A percentile compares a stretch with the other conserved stretches of the same genome.
phyloP scores from a whole-genome alignment of 176 grass and related monocot genomes.

The Bothriochloa decipiens region DNA sequence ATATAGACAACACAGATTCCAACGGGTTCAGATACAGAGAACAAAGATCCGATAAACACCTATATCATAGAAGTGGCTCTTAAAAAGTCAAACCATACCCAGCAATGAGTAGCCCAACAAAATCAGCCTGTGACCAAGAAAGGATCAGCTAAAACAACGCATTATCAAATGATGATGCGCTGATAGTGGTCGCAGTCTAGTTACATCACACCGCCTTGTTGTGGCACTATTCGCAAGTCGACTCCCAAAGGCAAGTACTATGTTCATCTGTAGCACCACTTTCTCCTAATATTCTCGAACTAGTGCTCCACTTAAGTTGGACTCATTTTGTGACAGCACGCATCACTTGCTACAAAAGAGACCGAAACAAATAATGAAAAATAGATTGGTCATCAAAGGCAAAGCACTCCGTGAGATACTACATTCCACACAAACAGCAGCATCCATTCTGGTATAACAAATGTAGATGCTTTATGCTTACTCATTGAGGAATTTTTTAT shows the following conservation, averaged over 20 bases:
- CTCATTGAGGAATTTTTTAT: constrained; percentile 24
- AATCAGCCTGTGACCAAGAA: constrained; percentile 1
- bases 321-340: constrained; percentile 15
- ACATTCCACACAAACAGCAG: not conserved
- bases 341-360: not conserved
- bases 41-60: not conserved
- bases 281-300: constrained; percentile 32
- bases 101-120: not conserved
- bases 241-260: constrained; percentile 9
- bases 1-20: not conserved
- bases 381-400: not conserved
- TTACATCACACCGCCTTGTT: constrained; percentile 4
- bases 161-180: constrained; percentile 13
- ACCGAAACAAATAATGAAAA: not conserved
- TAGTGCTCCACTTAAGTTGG: constrained; percentile 36
- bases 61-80: not conserved
- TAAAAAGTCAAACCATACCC: not conserved
- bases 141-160: not conserved
- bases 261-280: not conserved
- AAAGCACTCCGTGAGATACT: not conserved
- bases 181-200: not conserved
- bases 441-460: not conserved
- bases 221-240: constrained; percentile 22
- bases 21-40: not conserved
- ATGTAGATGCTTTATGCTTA: constrained; percentile 11